A percentile compares a stretch with the other conserved stretches of the same genome.
Conservation (phyloP, 495 filamentous ascomycete genomes). For the Pseudoneurospora amorphoporcata region DNA sequence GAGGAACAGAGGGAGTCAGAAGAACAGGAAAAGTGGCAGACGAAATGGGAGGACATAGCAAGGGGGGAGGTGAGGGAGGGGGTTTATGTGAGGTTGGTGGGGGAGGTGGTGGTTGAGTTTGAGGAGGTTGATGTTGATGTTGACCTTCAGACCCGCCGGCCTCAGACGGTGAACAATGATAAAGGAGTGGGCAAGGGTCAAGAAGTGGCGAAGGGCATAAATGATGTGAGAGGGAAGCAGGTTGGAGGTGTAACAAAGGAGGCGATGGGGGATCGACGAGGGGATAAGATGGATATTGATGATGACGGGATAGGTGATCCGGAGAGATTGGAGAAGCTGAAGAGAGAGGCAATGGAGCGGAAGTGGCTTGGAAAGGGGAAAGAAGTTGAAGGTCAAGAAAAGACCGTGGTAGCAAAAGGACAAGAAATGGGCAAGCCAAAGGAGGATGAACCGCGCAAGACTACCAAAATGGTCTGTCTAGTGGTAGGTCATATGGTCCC, state of each 20-base stretch:
- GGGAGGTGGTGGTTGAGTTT: neutral
- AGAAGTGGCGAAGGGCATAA: neutral
- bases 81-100: neutral
- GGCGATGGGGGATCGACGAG: neutral
- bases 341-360: neutral
- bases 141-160: neutral
- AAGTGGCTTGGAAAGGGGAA: neutral
- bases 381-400: neutral
- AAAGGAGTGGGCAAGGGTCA: neutral
- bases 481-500: neutral
- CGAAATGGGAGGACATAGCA: neutral
- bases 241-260: neutral
- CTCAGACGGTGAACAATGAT: neutral
- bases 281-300: neutral
- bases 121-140: neutral
- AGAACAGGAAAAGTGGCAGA: neutral
- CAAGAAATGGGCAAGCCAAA: neutral
- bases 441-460: neutral
- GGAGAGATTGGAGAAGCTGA: neutral
- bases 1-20: neutral
- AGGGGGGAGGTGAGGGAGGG: neutral
- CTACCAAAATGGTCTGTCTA: neutral
- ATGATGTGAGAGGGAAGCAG: neutral
- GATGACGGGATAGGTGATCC: neutral
- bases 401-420: neutral